Evolutionary conservation across 106 monocot species (phyloP).

Genomic region (Dendrobium officinale): DNA sequence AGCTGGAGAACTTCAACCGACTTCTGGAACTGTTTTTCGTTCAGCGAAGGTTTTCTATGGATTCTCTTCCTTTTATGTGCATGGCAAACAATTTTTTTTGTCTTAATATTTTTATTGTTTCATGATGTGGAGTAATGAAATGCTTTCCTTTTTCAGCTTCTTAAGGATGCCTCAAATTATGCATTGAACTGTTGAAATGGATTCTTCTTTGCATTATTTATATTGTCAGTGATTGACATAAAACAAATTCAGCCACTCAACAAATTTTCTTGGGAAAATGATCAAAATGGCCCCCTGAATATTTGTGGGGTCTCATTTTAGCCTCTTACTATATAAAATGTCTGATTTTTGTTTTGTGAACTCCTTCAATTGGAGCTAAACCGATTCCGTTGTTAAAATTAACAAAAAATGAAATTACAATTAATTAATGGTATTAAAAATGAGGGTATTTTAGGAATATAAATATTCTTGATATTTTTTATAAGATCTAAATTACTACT

Average conservation of each 20-base stretch:
- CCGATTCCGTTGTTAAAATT: too few species aligned
- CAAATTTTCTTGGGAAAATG: background rate
- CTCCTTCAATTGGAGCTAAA: too few species aligned
- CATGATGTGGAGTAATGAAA: background rate
- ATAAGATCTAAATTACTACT: too few species aligned
- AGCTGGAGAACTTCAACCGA: conserved; percentile 97
- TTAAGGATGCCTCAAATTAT: background rate
- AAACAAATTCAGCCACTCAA: background rate
- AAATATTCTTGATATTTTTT: too few species aligned
- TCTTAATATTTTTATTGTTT: background rate
- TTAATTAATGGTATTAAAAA: too few species aligned
- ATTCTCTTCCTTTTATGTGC: background rate
- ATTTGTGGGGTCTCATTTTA: too few species aligned
- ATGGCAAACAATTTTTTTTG: background rate
- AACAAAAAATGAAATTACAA: too few species aligned
- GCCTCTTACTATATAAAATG: too few species aligned
- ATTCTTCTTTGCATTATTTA: background rate
- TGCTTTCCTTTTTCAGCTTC: background rate
- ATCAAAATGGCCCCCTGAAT: background rate
- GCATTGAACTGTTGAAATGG: background rate
- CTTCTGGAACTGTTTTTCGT: conserved; percentile 92
- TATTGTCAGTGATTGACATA: too few species aligned
- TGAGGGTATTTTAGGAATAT: too few species aligned
- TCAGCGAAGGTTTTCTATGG: conserved; percentile 69
- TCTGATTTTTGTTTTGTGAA: too few species aligned